Evolutionary conservation across 208 protist species (phyloP), one percentile per base, ranked within the genome.

Genomic region (Borovskyia barvae): DNA sequence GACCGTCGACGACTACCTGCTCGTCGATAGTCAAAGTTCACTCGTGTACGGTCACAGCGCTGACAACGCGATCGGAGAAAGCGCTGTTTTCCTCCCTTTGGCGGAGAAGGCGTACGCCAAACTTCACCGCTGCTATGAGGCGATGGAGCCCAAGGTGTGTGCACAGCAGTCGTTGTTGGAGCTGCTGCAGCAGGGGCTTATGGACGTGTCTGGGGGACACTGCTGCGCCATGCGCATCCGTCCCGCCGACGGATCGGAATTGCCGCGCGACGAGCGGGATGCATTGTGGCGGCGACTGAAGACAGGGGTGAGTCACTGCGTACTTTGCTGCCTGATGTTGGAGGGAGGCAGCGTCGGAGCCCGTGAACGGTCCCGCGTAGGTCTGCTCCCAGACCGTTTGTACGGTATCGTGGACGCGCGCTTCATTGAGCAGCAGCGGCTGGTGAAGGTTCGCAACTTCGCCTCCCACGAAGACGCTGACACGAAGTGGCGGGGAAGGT

Each of bases 21-120:
- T 83, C 11, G 71, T 82, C 41, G 88, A 96, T 65, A 72, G 55
- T 45, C 62, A 65, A n/a, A 60, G 61, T 17, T 54, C 53, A 30
- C 76, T 92, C 7, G 47, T 70, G 11, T 70, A 70, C 39, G 64
- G 64, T 9, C 54, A 51, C 54, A 81, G 72, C 60, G 77, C 82
- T 45, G 69, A 75, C 19, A 63, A 62, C 41, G 50, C 74, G 19
- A 47, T 49, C 33, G 35, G 57, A 41, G 54, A 67, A 1, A 3
- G 37, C 22, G 78, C 85, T 37, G 72, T 89, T 32, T 83, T 94
- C 30, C 93, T 80, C 55, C 73, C 87, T 1, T 67, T 94, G 32
- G 52, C 93, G 8, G 93, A 97, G 59, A 97, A 97, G 73, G 91
- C 93, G 17, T 97, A 93, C 54, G 93, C 93, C 14, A 96, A 97